Evolutionary conservation across 768 basidiomycete species (phyloP).

Genomic region (Lanmaoa rubissima): DNA sequence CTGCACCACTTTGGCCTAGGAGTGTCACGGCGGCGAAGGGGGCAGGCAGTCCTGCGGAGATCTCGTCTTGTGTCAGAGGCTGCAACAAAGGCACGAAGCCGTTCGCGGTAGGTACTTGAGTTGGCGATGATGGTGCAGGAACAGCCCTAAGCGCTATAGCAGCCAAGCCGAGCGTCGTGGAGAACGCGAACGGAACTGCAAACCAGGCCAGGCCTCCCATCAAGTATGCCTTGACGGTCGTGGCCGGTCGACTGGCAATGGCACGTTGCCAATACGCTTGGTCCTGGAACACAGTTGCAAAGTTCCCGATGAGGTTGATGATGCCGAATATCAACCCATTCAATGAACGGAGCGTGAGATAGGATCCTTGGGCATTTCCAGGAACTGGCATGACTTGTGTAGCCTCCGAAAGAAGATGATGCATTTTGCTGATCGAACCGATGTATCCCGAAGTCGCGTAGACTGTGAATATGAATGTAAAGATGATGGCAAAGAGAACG

Average conservation of each 20-base stretch:
- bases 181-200: conserved; percentile 82
- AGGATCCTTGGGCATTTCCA: conserved; percentile 85
- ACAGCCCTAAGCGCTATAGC: conserved; percentile 74
- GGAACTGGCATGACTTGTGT: conserved; percentile 56
- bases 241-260: conserved; percentile 80
- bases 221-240: conserved; percentile 88
- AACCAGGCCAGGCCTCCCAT: conserved; percentile 93
- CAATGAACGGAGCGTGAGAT: conserved; percentile 77
- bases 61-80: conserved; percentile 53
- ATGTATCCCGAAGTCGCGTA: conserved; percentile 80
- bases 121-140: conserved; percentile 26
- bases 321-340: conserved; percentile 81
- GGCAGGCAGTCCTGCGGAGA: conserved; percentile 86
- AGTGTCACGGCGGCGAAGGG: conserved; percentile 81
- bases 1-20: conserved; percentile 77
- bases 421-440: conserved; percentile 76
- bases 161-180: conserved; percentile 84
- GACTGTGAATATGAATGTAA: conserved; percentile 73
- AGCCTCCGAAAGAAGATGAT: conserved; percentile 67
- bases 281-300: conserved; percentile 60
- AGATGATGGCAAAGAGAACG: conserved; percentile 84
- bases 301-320: conserved; percentile 87
- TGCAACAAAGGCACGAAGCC: conserved; percentile 41
- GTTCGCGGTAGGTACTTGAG: conserved; percentile 48
- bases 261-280: conserved; percentile 93